Conservation (phyloP, 2,329 filamentous ascomycete genomes). For the Stylonectria norvegica region DNA sequence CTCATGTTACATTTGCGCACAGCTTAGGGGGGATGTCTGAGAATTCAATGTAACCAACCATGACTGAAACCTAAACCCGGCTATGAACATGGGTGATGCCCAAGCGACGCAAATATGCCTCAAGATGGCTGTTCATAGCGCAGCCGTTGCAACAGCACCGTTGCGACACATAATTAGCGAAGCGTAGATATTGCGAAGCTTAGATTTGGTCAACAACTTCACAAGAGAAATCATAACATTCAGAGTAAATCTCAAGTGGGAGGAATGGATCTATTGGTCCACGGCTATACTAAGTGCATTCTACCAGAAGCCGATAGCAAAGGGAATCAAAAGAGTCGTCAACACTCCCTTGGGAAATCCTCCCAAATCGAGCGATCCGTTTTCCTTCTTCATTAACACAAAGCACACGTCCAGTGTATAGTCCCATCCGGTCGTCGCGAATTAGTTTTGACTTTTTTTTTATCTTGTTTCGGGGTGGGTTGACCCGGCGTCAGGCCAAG, state of each 20-base stretch:
- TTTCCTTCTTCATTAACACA: conserved; percentile 25
- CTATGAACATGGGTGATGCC: too few relatives aligned
- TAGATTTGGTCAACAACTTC: neutral
- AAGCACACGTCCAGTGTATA: conserved; percentile 13
- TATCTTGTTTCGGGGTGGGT: conserved; percentile 14
- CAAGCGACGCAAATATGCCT: too few relatives aligned
- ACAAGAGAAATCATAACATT: too few relatives aligned
- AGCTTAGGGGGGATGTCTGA: too few relatives aligned
- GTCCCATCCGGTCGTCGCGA: conserved; percentile 14
- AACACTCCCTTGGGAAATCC: conserved; percentile 23
- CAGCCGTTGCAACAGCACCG: too few relatives aligned
- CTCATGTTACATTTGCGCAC: too few relatives aligned
- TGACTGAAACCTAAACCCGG: too few relatives aligned
- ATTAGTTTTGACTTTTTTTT: conserved; percentile 22
- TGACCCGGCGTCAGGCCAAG: conserved; percentile 7
- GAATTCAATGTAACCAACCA: too few relatives aligned
- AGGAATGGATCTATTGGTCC: conserved; percentile 26
- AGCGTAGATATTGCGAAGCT: too few relatives aligned
- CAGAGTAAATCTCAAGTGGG: conserved; percentile 19
- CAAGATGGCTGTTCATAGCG: too few relatives aligned
- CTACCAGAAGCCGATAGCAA: conserved; percentile 16
- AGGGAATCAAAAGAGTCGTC: conserved; percentile 15
- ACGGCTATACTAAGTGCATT: conserved; percentile 23
- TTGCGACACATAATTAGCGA: too few relatives aligned
- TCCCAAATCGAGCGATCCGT: conserved; percentile 22